phyloP scores from a whole-genome alignment of 345 rosid species.

The Murraya paniculata region DNA sequence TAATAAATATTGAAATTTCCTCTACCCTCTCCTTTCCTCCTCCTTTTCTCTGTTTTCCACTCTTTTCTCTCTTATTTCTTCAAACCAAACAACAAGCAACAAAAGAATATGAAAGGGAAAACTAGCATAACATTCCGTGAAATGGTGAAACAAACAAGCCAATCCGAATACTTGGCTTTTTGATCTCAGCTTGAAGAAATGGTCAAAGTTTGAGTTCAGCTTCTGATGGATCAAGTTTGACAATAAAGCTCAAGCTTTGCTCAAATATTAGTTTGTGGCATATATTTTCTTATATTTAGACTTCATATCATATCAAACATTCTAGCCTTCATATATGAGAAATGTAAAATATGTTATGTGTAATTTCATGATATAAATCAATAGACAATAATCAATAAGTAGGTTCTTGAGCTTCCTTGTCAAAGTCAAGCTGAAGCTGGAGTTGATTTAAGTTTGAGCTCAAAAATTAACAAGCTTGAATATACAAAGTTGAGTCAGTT shows the following conservation, averaged over 20 bases:
- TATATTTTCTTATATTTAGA: background rate
- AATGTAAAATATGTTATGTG: background rate
- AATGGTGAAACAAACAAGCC: background rate
- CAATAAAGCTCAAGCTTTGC: background rate
- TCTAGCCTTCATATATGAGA: background rate
- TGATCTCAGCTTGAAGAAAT: background rate
- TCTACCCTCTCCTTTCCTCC: too few relatives aligned
- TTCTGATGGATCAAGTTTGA: background rate
- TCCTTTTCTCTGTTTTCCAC: too few relatives aligned
- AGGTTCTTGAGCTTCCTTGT: background rate
- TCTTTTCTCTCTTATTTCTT: too few relatives aligned
- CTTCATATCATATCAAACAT: background rate
- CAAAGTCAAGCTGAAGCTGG: background rate
- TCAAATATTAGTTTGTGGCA: background rate
- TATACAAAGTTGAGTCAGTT: background rate
- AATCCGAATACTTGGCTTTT: background rate
- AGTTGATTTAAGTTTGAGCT: background rate
- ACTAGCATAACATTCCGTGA: background rate
- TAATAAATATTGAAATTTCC: too few relatives aligned
- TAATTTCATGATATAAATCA: background rate
- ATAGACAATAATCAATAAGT: background rate
- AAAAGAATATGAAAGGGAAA: background rate
- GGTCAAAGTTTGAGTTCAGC: background rate
- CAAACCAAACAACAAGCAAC: background rate
- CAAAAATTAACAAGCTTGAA: background rate